Conservation (phyloP, 768 basidiomycete genomes). For the Gymnopilus dilepis region DNA sequence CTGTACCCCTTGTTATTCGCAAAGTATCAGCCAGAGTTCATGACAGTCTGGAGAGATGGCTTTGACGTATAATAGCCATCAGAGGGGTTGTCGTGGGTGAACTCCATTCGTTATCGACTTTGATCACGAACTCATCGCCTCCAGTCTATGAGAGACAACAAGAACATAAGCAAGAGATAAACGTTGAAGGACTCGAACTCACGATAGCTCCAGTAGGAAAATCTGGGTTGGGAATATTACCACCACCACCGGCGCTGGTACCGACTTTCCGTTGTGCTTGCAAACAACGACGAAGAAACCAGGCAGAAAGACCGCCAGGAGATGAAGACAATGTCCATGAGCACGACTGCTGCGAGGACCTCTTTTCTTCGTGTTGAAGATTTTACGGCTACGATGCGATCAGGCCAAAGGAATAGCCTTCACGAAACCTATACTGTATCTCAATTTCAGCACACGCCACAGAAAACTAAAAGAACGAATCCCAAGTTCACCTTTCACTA, state of each 20-base stretch:
- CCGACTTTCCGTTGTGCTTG: conserved; percentile 17
- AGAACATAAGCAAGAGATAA: no score
- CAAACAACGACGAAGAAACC: conserved; percentile 35
- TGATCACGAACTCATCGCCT: conserved; percentile 65
- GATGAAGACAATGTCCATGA: conserved; percentile 23
- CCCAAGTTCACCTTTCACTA: no score
- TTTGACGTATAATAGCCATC: conserved; percentile 63
- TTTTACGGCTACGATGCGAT: no score
- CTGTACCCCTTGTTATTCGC: conserved; percentile 49
- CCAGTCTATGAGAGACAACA: conserved; percentile 43
- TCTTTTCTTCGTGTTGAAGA: no score
- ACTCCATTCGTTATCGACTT: conserved; percentile 65
- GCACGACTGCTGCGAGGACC: conserved; percentile 9
- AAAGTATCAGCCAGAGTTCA: conserved; percentile 2
- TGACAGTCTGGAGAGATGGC: no score
- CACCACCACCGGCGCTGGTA: conserved; percentile 1
- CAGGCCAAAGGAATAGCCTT: no score
- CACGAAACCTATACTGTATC: no score
- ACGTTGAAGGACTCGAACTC: neutral
- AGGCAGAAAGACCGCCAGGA: conserved; percentile 34
- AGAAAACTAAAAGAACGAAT: no score
- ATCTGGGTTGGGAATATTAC: conserved; percentile 20
- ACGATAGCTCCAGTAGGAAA: neutral
- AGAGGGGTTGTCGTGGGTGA: conserved; percentile 74
- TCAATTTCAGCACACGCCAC: no score